Evolutionary conservation across 495 filamentous ascomycete genomes (phyloP).

Genomic region (Podospora fimiseda): DNA sequence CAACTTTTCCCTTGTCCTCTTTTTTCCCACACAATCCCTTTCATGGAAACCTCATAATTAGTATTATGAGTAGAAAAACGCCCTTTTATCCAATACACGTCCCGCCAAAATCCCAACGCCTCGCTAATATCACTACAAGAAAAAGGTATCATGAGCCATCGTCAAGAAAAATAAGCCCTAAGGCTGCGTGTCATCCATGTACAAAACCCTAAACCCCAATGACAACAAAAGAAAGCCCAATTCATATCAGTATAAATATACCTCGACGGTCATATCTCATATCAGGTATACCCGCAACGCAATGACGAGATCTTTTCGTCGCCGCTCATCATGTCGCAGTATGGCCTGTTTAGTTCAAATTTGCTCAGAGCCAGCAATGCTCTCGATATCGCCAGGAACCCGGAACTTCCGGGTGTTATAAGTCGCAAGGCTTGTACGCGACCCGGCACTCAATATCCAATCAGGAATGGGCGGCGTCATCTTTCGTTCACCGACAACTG

Average conservation of each 20-base stretch:
- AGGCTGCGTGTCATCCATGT: neutral
- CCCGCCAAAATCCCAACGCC: neutral
- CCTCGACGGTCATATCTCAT: slow-evolving; percentile 7
- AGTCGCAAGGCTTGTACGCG: slow-evolving; percentile 36
- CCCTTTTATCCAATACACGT: no score
- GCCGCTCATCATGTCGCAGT: neutral
- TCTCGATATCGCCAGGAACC: slow-evolving; percentile 3
- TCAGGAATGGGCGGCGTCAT: slow-evolving; percentile 56
- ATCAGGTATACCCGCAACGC: slow-evolving; percentile 1
- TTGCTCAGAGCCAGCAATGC: slow-evolving; percentile 1
- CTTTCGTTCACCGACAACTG: slow-evolving; percentile 25
- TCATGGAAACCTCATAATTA: neutral
- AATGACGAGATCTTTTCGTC: slow-evolving; percentile 5
- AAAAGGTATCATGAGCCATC: neutral
- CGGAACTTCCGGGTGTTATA: slow-evolving; percentile 26
- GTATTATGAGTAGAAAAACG: neutral
- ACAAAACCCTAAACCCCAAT: slow-evolving; percentile 1
- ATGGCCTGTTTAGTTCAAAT: neutral
- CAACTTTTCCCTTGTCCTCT: neutral
- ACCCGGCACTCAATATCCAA: slow-evolving; percentile 47
- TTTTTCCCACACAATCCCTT: neutral
- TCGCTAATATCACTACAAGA: neutral
- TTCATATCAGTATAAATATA: neutral
- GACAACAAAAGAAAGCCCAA: slow-evolving; percentile 8
- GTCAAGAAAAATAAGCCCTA: neutral